Base-by-base conservation (phyloP, 306 rosid genomes). In the Dryas octopetala region DNA sequence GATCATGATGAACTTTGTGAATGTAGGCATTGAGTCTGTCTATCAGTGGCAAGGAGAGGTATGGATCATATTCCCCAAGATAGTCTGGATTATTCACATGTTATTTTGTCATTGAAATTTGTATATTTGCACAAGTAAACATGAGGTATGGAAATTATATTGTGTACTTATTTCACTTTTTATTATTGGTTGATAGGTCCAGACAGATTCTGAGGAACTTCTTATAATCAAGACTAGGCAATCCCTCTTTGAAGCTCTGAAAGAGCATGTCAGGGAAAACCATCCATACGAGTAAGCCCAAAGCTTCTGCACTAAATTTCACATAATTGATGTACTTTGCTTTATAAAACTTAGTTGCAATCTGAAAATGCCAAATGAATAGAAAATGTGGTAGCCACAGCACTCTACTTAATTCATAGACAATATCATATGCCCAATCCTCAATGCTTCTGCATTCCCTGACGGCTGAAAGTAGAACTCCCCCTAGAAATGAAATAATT, bases 31-130 rank as follows among this genome's bases (percentile, higher is more conserved):
- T 9, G 93, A 89, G 68, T 93, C 97, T 14, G 85, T 95, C 15
- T 95, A 95, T 79, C 83, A 82, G 83, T 95, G 99, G 99, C 70
- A 95, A 73, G 99, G 99, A 78, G 87, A 89, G 96, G 98, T 91
- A 91, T n/a, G 67, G 47, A 66, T 73, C 59, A 14, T n/a, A 62
- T 71, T 69, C 61, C 72, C 62, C 62, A 5, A 26, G 26, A 61
- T 58, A 43, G 14, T 16, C 28, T 63, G 61, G 70, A 7, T 19
- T 49, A 49, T 49, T 62, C 40, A 13, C 71, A 52, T 38, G 72
- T 48, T 67, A 32, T 47, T 2, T 55, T 65, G 38, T 72, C 32
- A 17, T 62, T 62, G 11, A 66, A 58, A 55, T 45, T 63, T 58
- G 7, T 59, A 5, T 19, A 26, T n/a, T 76, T 59, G 70, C 58